These are phyloP conservation scores for Pyrenophora seminiperda DNA, from an alignment of 2,329 filamentous ascomycete genomes.

Conservation along the genomic window DNA sequence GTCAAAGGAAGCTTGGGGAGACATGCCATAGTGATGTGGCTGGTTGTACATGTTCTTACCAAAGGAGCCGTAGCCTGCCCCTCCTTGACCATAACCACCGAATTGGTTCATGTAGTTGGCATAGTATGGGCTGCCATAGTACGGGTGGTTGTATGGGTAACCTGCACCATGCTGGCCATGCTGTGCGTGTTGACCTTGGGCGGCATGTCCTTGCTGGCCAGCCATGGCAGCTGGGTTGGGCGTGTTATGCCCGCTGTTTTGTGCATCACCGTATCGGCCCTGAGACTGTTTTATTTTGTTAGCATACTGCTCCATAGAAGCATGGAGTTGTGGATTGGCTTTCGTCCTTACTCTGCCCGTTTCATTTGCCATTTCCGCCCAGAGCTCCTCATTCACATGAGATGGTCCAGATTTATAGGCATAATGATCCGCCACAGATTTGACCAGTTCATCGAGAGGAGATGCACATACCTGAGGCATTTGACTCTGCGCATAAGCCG, in stretches of 20 bases:
- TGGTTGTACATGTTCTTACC: constrained; percentile 67
- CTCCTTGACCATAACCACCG: constrained; percentile 57
- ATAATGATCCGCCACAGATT: constrained; percentile 4
- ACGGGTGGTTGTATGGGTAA: constrained; percentile 60
- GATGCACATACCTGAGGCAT: constrained; percentile 56
- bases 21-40: constrained; percentile 65
- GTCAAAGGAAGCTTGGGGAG: constrained; percentile 63
- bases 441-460: constrained; percentile 1
- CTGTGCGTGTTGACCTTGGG: constrained; percentile 55
- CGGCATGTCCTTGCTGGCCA: constrained; percentile 58
- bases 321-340: constrained; percentile 4
- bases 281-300: constrained; percentile 53
- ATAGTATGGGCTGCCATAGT: constrained; percentile 68
- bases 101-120: constrained; percentile 68
- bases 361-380: constrained; percentile 7
- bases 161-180: constrained; percentile 49
- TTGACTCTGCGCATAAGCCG: constrained; percentile 67
- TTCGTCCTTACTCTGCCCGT: constrained; percentile 10
- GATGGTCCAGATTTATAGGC: constrained; percentile 5
- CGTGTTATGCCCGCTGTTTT: constrained; percentile 88
- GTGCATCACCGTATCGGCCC: constrained; percentile 75
- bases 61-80: constrained; percentile 57
- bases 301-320: constrained; percentile 11
- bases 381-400: constrained; percentile 7
- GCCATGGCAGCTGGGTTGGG: constrained; percentile 76